Conservation (phyloP, 73 alveolate species). For the Blepharisma stoltei region DNA sequence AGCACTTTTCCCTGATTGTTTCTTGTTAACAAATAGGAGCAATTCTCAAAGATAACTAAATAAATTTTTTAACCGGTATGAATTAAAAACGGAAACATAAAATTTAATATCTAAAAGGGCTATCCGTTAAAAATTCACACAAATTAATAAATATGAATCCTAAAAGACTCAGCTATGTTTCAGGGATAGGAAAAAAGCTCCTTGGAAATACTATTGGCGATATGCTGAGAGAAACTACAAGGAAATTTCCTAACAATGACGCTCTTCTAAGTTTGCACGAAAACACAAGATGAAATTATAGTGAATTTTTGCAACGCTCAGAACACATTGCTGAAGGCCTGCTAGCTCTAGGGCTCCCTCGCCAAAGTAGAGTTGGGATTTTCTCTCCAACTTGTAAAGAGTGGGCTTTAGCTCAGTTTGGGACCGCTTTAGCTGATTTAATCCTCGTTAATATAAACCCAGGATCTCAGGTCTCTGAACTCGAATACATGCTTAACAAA, state of each 20-base stretch:
- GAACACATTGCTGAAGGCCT: conserved; percentile 73
- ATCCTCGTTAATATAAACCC: conserved; percentile 86
- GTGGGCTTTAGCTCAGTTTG: conserved; percentile 66
- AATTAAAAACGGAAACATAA: too few relatives aligned
- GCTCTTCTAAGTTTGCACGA: conserved; percentile 27
- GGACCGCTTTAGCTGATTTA: conserved; percentile 72
- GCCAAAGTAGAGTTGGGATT: conserved; percentile 74
- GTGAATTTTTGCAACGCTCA: conserved; percentile 51
- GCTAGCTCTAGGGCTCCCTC: conserved; percentile 65
- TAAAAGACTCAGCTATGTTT: too few relatives aligned
- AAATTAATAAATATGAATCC: too few relatives aligned
- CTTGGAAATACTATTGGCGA: too few relatives aligned
- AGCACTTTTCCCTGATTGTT: too few relatives aligned
- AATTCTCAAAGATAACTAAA: too few relatives aligned
- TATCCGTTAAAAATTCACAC: too few relatives aligned
- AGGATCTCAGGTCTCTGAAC: conserved; percentile 63
- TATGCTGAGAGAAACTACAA: conserved; percentile 31
- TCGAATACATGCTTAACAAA: conserved; percentile 50
- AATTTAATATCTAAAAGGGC: too few relatives aligned
- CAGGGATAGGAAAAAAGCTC: too few relatives aligned
- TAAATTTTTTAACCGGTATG: too few relatives aligned
- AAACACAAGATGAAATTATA: conserved; percentile 38
- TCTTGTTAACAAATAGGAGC: too few relatives aligned
- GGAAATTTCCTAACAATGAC: conserved; percentile 39
- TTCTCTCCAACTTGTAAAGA: conserved; percentile 72